These are phyloP conservation scores for Gloeophyllum trabeum DNA, from an alignment of 768 basidiomycete genomes.

Conservation along the genomic window DNA sequence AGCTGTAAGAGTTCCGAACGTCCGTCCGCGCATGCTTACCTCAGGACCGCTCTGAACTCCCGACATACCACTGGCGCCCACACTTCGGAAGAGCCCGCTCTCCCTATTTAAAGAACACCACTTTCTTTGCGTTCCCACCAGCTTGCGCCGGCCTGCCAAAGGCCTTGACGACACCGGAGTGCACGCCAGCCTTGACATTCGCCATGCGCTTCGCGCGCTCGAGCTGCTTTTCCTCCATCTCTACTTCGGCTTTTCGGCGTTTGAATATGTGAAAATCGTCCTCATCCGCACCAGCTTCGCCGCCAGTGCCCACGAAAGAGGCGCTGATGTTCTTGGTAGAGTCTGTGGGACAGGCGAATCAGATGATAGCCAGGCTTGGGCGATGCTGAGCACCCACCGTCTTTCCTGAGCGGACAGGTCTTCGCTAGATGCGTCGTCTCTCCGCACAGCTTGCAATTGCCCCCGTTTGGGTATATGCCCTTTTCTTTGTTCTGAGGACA, in stretches of 20 bases:
- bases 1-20: no score
- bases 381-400: neutral
- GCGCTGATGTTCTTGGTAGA: neutral
- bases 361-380: neutral
- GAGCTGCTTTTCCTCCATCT: constrained; percentile 43
- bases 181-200: constrained; percentile 31
- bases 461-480: constrained; percentile 87
- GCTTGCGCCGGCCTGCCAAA: no score
- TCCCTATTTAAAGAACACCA: no score
- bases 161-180: constrained; percentile 29
- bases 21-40: no score
- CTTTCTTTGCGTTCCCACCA: no score
- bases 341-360: neutral
- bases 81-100: no score
- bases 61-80: no score
- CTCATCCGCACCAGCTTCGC: constrained; percentile 75
- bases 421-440: constrained; percentile 79
- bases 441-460: constrained; percentile 81
- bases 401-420: constrained; percentile 59
- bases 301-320: constrained; percentile 28
- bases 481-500: constrained; percentile 74
- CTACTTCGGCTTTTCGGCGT: constrained; percentile 47
- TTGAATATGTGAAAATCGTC: constrained; percentile 87
- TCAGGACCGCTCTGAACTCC: no score
- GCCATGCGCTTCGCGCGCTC: constrained; percentile 29